phyloP scores from a whole-genome alignment of 116 monocot species.

The Zostera marina region DNA sequence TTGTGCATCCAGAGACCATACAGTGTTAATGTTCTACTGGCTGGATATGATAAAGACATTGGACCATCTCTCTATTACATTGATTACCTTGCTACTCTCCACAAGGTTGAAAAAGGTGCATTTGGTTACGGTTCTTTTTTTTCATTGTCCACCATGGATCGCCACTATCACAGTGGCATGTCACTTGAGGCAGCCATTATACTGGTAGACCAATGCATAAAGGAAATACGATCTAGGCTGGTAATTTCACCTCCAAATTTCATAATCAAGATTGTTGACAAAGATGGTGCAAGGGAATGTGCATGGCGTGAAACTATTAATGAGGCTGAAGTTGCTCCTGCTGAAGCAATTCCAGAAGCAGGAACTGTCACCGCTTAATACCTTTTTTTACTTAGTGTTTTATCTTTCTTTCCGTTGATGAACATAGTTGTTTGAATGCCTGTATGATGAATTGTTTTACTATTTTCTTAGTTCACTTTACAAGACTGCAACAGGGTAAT shows the following conservation, averaged over 20 bases:
- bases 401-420: background rate
- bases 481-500: too few relatives aligned
- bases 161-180: conserved; percentile 43
- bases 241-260: conserved; percentile 53
- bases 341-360: conserved; percentile 1
- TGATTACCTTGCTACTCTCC: conserved; percentile 52
- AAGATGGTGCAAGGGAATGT: conserved; percentile 49
- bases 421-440: background rate
- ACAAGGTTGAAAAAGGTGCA: conserved; percentile 64
- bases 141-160: conserved; percentile 41
- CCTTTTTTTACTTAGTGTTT: background rate
- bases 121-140: conserved; percentile 58
- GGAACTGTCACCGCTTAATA: background rate
- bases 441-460: conserved; percentile 7
- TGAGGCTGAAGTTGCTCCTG: conserved; percentile 5
- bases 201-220: conserved; percentile 44
- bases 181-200: conserved; percentile 41
- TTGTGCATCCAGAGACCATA: conserved; percentile 34
- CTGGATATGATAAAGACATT: conserved; percentile 51
- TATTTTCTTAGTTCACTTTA: too few relatives aligned
- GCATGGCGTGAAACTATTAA: conserved; percentile 50
- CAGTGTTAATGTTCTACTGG: conserved; percentile 36
- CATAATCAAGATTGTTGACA: conserved; percentile 56
- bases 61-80: conserved; percentile 60
- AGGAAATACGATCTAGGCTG: conserved; percentile 47